These are phyloP conservation scores for Claviceps capensis DNA, from an alignment of 2,329 filamentous ascomycete species.

Conservation along the genomic window DNA sequence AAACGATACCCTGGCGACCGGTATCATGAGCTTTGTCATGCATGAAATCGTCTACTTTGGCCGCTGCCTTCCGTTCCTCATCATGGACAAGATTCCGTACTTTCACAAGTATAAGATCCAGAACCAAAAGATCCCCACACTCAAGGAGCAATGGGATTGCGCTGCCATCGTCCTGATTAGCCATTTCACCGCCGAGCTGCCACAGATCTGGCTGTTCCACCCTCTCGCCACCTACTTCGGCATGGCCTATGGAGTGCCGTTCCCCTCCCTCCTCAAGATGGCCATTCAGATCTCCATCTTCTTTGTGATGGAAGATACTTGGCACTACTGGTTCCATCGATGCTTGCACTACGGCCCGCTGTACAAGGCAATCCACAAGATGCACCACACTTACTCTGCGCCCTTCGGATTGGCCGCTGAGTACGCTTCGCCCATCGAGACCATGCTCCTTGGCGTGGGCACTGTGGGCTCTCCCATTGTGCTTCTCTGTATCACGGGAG, in stretches of 20 bases:
- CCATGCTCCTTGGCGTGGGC: conserved; percentile 84
- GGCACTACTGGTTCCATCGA: conserved; percentile 97
- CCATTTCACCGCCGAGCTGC: conserved; percentile 95
- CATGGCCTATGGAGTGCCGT: conserved; percentile 76
- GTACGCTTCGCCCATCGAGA: conserved; percentile 94
- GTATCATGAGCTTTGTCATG: conserved; percentile 93
- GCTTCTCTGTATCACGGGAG: conserved; percentile 68
- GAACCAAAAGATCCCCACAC: conserved; percentile 75
- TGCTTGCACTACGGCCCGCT: conserved; percentile 86
- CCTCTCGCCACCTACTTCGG: conserved; percentile 88
- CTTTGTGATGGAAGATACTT: conserved; percentile 91
- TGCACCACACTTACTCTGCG: conserved; percentile 97
- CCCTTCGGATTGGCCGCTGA: conserved; percentile 94
- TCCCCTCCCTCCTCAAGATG: conserved; percentile 77
- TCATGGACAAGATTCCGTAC: conserved; percentile 75
- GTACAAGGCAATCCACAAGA: conserved; percentile 96
- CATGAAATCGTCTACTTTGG: conserved; percentile 95
- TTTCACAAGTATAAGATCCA: conserved; percentile 96
- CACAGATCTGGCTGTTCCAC: conserved; percentile 99
- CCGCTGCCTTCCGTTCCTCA: conserved; percentile 76
- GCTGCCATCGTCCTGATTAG: conserved; percentile 83
- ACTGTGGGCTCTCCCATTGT: conserved; percentile 71
- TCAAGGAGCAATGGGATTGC: conserved; percentile 88
- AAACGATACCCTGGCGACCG: conserved; percentile 91
- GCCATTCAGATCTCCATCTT: conserved; percentile 83